phyloP scores from a whole-genome alignment of 179 eudicot species.

The Carnegiea gigantea region DNA sequence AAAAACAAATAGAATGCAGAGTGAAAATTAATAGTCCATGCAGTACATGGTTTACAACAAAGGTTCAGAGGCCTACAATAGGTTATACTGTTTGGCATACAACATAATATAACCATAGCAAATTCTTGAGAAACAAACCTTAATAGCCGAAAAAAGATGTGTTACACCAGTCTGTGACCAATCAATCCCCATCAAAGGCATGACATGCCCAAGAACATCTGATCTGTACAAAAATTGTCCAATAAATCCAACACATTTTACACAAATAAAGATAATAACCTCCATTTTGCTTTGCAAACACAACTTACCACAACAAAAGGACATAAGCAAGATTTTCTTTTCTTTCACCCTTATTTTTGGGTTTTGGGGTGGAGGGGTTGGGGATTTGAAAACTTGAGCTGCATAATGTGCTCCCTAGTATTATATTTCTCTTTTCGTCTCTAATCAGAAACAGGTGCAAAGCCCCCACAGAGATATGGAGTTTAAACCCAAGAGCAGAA shows the following conservation, averaged over 20 bases:
- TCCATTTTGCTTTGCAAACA: not conserved
- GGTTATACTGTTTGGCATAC: not conserved
- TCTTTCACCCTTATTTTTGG: not conserved
- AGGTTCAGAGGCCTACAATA: not conserved
- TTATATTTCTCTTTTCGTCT: not conserved
- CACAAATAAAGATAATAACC: conserved; percentile 2
- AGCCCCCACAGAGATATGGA: not conserved
- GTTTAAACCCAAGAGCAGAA: not conserved
- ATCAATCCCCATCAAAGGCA: conserved; percentile 96
- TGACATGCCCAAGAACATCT: conserved; percentile 96
- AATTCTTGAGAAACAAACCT: conserved; percentile 50
- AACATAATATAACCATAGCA: not conserved
- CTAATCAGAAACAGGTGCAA: too few relatives aligned
- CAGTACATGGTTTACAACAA: not conserved
- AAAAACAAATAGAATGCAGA: not conserved
- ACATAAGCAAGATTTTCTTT: not conserved
- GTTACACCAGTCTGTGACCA: conserved; percentile 99
- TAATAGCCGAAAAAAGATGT: conserved; percentile 91
- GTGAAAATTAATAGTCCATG: not conserved
- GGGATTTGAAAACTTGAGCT: not conserved
- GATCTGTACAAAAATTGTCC: conserved; percentile 51
- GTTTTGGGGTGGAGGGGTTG: not conserved
- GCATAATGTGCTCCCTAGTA: conserved; percentile 1
- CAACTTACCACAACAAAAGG: conserved; percentile 1
- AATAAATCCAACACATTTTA: conserved; percentile 10